Evolutionary conservation across 2,329 filamentous ascomycete genomes (phyloP).

Genomic region (Alternaria metachromatica): DNA sequence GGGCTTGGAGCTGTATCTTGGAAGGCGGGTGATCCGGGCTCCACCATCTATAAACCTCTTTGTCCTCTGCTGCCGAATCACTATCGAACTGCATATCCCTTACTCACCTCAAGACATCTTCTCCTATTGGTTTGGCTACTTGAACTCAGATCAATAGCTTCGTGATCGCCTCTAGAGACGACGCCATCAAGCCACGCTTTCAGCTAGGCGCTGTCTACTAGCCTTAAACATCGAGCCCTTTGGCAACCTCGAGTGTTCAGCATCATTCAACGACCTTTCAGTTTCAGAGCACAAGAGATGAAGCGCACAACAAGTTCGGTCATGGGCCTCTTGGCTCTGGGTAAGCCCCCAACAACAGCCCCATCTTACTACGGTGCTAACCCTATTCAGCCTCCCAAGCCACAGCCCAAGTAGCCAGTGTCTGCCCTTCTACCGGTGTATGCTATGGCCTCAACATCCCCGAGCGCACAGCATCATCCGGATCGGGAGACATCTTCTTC

Average conservation of each 20-base stretch:
- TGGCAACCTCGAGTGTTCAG: not conserved
- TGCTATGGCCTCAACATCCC: conserved; percentile 64
- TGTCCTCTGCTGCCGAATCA: conserved; percentile 16
- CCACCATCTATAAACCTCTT: conserved; percentile 13
- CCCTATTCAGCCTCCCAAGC: conserved; percentile 29
- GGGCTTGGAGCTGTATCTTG: conserved; percentile 1
- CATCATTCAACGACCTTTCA: conserved; percentile 4
- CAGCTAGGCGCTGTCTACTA: not conserved
- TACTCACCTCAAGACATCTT: not conserved
- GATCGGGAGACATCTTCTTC: conserved; percentile 64
- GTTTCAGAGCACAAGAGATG: conserved; percentile 10
- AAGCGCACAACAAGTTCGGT: conserved; percentile 17
- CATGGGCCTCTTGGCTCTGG: conserved; percentile 34
- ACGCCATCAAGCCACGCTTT: not conserved
- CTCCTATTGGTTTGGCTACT: conserved; percentile 3
- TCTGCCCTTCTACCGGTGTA: conserved; percentile 40
- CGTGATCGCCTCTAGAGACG: not conserved
- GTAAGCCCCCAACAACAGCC: conserved; percentile 21
- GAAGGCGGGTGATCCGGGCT: not conserved
- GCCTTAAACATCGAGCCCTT: not conserved
- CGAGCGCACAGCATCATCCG: conserved; percentile 57
- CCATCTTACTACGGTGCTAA: conserved; percentile 14
- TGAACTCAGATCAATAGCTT: not conserved
- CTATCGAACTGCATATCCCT: not conserved
- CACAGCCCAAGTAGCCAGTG: conserved; percentile 41